Percentiles rank a stretch among this genome's conserved stretches.
Conservation (phyloP, 805 yeast species). For the Dipodascopsis uninucleata region DNA sequence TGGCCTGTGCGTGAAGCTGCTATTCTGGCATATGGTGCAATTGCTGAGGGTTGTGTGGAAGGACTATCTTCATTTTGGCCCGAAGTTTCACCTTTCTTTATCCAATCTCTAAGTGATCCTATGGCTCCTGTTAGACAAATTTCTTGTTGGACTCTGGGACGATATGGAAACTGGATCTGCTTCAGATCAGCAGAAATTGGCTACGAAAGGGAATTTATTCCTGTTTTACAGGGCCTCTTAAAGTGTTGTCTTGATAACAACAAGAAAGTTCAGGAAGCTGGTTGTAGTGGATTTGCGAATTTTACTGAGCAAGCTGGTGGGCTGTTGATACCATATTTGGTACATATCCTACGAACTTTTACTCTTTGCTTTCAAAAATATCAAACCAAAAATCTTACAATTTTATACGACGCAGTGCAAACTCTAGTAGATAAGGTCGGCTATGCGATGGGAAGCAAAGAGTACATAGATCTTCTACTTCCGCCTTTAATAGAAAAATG, state of each 20-base stretch:
- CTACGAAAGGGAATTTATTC: slow-evolving; percentile 64
- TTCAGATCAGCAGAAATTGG: slow-evolving; percentile 60
- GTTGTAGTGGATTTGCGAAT: slow-evolving; percentile 79
- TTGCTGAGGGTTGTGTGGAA: slow-evolving; percentile 82
- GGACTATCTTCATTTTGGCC: slow-evolving; percentile 67
- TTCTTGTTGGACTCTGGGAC: slow-evolving; percentile 90
- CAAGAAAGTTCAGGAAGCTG: slow-evolving; percentile 93
- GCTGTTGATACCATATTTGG: slow-evolving; percentile 58
- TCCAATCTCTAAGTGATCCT: slow-evolving; percentile 67
- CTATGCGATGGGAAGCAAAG: slow-evolving; percentile 51
- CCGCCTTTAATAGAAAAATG: slow-evolving; percentile 84
- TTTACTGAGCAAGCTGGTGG: slow-evolving; percentile 75
- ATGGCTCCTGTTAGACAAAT: slow-evolving; percentile 82
- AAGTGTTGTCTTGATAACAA: slow-evolving; percentile 73
- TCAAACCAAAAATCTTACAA: slow-evolving; percentile 75
- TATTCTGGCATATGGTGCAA: slow-evolving; percentile 90
- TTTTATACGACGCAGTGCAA: slow-evolving; percentile 86
- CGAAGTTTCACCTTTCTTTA: slow-evolving; percentile 75
- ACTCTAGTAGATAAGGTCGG: slow-evolving; percentile 79
- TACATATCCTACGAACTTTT: slow-evolving; percentile 65
- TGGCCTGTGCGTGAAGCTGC: slow-evolving; percentile 95
- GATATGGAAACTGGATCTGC: slow-evolving; percentile 81
- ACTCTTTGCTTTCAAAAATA: slow-evolving; percentile 70
- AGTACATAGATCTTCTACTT: slow-evolving; percentile 57
- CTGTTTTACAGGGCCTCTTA: slow-evolving; percentile 68